Evolutionary conservation across 2,329 filamentous ascomycete genomes (phyloP).

Genomic region (Myriangium duriaei): DNA sequence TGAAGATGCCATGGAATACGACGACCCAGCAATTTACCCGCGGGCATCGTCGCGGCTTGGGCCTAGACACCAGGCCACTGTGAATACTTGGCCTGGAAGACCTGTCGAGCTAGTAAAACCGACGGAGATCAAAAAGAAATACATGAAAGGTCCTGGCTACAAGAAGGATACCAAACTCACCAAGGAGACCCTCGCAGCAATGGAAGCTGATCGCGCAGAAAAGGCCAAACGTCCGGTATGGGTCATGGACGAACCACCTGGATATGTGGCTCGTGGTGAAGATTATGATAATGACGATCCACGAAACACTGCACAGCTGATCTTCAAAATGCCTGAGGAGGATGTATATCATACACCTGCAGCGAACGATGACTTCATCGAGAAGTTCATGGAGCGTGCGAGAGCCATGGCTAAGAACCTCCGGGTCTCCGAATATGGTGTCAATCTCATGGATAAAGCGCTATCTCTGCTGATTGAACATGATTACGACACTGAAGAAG

Average conservation of each 20-base stretch:
- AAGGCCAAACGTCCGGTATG: constrained; percentile 79
- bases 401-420: constrained; percentile 52
- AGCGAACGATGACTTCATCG: constrained; percentile 48
- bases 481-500: constrained; percentile 57
- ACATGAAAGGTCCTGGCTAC: constrained; percentile 45
- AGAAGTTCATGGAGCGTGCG: constrained; percentile 63
- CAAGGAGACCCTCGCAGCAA: constrained; percentile 65
- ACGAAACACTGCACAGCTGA: constrained; percentile 58
- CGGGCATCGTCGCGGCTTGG: constrained; percentile 86
- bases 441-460: constrained; percentile 79
- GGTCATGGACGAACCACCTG: constrained; percentile 81
- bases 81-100: constrained; percentile 71
- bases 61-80: constrained; percentile 79
- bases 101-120: constrained; percentile 86
- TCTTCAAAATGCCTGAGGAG: constrained; percentile 56
- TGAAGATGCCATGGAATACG: constrained; percentile 90
- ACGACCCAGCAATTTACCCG: constrained; percentile 86
- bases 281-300: constrained; percentile 62
- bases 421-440: constrained; percentile 62
- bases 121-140: constrained; percentile 69
- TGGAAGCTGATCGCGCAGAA: constrained; percentile 70
- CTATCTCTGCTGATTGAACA: constrained; percentile 59
- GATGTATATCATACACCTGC: constrained; percentile 14
- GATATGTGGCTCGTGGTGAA: constrained; percentile 74
- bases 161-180: constrained; percentile 67